Base-by-base conservation (phyloP, 306 rosid genomes). In the Cucurbita argyrosperma region DNA sequence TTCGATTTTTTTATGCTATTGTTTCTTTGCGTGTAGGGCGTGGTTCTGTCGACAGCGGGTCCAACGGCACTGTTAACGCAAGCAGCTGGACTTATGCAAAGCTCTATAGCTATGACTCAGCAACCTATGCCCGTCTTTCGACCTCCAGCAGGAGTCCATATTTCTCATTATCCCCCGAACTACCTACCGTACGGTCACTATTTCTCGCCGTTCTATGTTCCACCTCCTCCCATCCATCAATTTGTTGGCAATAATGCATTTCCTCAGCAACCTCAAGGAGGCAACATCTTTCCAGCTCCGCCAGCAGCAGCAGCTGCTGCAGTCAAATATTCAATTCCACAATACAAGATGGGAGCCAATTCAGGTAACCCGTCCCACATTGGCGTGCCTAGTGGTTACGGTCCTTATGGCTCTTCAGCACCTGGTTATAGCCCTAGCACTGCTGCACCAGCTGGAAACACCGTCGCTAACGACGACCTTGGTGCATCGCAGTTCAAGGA, bases 221-320 rank as follows among this genome's bases (percentile, higher is more conserved):
- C 92, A 21, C 91, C 97, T 74, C 97, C 90, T 16, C 87, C 96
- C 73, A 87, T 94, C 75, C 97, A 89, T 86, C 99, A 89, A 77
- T 89, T 83, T 85, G 46, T 91, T 88, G 95, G 97, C 69, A 94
- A 90, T 71, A 92, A 96, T 66, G 85, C 87, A 19, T 94, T 85
- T 87, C 90, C 96, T 58, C 99, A 87, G 77, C 99, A 89, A 79
- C 96, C 96, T 82, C 97, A 87, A 74, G 91, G 92, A 57, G 87
- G 88, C 79, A 80, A 85, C 59, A 85, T 94, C 60, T 94, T 89
- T 84, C 90, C 94, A 46, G 83, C 96, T 74, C 91, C 96, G 18
- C 81, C 90, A 43, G 87, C 88, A 61, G 88, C 92, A 56, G 88
- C 92, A 56, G 74, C 89, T 37, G 57, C 91, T 5, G 92, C 92